A percentile compares a stretch with the other conserved stretches of the same genome.
phyloP scores from a whole-genome alignment of 306 rosid species.

The Medicago truncatula region DNA sequence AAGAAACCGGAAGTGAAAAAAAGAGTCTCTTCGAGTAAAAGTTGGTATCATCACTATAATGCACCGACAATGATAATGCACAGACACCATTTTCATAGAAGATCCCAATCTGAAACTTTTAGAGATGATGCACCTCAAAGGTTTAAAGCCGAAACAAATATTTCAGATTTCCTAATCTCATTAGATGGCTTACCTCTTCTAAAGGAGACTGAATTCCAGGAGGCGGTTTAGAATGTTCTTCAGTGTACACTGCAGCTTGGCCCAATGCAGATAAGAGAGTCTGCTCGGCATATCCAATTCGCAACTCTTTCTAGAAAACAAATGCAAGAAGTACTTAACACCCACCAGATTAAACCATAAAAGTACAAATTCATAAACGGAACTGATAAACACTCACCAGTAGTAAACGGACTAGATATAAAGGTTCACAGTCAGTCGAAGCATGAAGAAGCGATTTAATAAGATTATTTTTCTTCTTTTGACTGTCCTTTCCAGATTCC shows the following conservation, averaged over 20 bases:
- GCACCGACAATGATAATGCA: not conserved
- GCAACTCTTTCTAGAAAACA: conserved; percentile 65
- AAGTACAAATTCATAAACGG: conserved; percentile 30
- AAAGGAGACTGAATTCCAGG: conserved; percentile 66
- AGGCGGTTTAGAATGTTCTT: conserved; percentile 69
- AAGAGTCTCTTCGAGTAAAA: not conserved
- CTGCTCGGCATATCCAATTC: conserved; percentile 84
- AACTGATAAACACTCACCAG: conserved; percentile 58
- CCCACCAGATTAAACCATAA: conserved; percentile 24
- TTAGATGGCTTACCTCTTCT: conserved; percentile 64
- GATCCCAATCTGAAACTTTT: conserved; percentile 14
- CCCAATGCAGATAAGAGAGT: conserved; percentile 88
- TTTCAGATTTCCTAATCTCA: conserved; percentile 1
- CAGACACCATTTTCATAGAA: not conserved
- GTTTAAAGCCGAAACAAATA: conserved; percentile 19
- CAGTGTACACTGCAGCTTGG: conserved; percentile 74
- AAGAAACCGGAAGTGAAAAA: not conserved
- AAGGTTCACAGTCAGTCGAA: conserved; percentile 89
- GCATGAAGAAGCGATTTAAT: conserved; percentile 88
- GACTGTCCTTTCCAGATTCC: conserved; percentile 95
- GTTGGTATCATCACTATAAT: too few species aligned
- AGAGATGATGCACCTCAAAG: conserved; percentile 3
- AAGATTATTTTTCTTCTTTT: conserved; percentile 82
- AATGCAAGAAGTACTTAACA: conserved; percentile 25
- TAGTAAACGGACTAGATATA: conserved; percentile 72